Evolutionary conservation across 148 eudicot genomes (phyloP), one percentile per base, ranked within the genome.

Genomic region (Pouteria glomerata): DNA sequence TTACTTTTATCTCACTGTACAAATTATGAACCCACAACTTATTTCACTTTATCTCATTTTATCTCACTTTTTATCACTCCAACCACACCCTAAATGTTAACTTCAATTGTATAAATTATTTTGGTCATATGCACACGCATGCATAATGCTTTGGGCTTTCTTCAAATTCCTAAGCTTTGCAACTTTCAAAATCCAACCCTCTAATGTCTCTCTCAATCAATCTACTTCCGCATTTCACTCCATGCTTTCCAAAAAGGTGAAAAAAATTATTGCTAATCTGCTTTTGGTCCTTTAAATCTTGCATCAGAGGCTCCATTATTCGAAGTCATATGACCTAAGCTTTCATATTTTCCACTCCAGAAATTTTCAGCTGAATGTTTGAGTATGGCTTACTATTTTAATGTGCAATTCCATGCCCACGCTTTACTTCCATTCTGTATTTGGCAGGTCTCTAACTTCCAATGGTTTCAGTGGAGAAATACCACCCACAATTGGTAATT

Each of bases 401-500:
- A 11, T 13, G 29, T 27, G 52, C 59, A 1, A 59, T 68, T 21
- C 44, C 45, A 12, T 52, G 3, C 33, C 39, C 33, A n/a, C 19
- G 29, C 61, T 34, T 21, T 55, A 16, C 5, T 39, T 39, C 27
- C 8, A 1, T 56, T 3, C 21, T 62, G 0, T 16, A 11, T 39
- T 48, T 8, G 62, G 42, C 83, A 85, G 88, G 69, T 70, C 72
- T 73, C 80, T 85, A 41, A 80, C 70, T 63, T 61, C 73, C 16
- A 85, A 85, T 71, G 50, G 57, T 59, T 80, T 85, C 66, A 82
- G n/a, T 48, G 88, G 85, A 70, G 66, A 62, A 50, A 82, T 85
- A 70, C 88, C 85, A 31, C 77, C 83, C 55, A 75, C 93, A 30
- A 55, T 91, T 72, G 97, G 97, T 57, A 76, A 79, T 58, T 69